A percentile compares a stretch with the other conserved stretches of the same genome.
Evolutionary conservation across 78 protist genomes (phyloP).

Genomic region (Parvularia atlantis): DNA sequence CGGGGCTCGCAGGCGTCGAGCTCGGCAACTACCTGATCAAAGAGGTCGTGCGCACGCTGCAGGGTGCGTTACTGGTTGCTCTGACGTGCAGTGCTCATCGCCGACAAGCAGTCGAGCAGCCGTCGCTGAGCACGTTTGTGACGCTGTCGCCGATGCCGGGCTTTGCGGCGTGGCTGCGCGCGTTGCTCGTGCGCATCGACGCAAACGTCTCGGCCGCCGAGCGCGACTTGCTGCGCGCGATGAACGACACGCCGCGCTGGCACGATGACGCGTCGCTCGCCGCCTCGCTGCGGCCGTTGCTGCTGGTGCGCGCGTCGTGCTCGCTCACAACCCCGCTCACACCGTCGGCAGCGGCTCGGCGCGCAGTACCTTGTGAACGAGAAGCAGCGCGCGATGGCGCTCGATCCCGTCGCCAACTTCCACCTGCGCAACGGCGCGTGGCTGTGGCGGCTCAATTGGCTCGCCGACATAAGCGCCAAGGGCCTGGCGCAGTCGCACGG

Average conservation of each 20-base stretch:
- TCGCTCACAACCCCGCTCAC: no score
- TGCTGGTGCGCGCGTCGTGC: neutral
- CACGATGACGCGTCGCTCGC: neutral
- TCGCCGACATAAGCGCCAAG: neutral
- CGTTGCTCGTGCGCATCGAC: neutral
- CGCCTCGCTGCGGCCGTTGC: neutral
- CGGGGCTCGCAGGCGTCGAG: constrained; percentile 33
- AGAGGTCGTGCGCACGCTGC: constrained; percentile 6
- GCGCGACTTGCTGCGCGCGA: neutral
- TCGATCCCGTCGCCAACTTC: constrained; percentile 37
- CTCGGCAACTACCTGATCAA: constrained; percentile 52
- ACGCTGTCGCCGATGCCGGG: constrained; percentile 57
- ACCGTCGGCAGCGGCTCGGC: no score
- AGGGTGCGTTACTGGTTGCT: no score
- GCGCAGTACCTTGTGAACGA: no score
- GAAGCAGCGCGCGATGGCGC: neutral
- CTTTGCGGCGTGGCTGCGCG: constrained; percentile 10
- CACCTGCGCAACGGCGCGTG: constrained; percentile 42
- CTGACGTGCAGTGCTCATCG: no score
- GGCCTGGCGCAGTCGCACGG: constrained; percentile 11
- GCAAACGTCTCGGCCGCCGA: neutral
- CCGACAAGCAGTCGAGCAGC: neutral
- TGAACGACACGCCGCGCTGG: neutral
- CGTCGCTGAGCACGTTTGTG: neutral
- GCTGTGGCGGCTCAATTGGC: constrained; percentile 19